phyloP scores from a whole-genome alignment of 768 basidiomycete species.

The Lactarius evosmus region DNA sequence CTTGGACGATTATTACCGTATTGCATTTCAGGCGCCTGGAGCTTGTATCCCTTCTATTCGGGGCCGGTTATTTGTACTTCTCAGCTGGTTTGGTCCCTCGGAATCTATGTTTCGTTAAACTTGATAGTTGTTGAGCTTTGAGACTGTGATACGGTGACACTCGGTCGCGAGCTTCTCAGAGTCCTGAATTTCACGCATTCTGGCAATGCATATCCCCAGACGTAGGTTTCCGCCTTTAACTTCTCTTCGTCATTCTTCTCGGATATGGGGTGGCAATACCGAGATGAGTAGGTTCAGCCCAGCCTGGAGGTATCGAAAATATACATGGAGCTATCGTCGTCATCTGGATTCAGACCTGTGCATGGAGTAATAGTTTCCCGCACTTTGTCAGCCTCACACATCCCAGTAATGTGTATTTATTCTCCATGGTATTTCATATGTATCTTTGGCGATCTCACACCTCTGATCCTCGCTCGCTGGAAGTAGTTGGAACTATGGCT shows the following conservation, averaged over 20 bases:
- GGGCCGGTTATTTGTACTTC: constrained; percentile 3
- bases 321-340: neutral
- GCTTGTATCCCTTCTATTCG: constrained; percentile 4
- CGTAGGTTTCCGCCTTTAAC: neutral
- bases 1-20: neutral
- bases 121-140: neutral
- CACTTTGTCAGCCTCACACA: constrained; percentile 22
- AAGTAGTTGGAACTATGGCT: neutral
- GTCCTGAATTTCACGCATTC: neutral
- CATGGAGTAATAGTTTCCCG: neutral
- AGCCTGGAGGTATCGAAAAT: neutral
- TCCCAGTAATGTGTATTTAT: neutral
- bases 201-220: neutral
- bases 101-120: neutral
- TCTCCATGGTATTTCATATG: neutral
- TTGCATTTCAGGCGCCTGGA: neutral
- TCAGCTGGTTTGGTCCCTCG: constrained; percentile 1
- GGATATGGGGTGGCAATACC: neutral
- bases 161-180: neutral
- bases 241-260: neutral
- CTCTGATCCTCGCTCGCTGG: neutral
- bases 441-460: neutral
- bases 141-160: neutral
- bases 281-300: neutral
- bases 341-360: neutral